Conservation (phyloP, 2,329 filamentous ascomycete genomes). For the Botrytis paeoniae region DNA sequence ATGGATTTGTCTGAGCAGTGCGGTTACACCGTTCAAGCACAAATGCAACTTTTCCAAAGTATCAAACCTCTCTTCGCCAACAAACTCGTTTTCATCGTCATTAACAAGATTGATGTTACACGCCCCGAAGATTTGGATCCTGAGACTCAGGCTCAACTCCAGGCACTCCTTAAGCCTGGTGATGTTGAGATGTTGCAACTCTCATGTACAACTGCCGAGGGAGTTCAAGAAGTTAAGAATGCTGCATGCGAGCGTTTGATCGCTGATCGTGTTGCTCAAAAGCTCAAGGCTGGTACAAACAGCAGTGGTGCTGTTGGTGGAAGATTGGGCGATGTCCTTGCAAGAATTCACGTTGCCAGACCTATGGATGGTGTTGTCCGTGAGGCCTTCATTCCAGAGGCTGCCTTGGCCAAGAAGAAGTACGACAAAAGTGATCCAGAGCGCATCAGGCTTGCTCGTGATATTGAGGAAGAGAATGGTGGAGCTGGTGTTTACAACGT, state of each 20-base stretch:
- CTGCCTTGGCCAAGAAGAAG: conserved; percentile 74
- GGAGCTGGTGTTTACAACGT: conserved; percentile 96
- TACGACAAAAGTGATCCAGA: conserved; percentile 90
- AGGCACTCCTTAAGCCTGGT: conserved; percentile 76
- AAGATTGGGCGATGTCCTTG: conserved; percentile 84
- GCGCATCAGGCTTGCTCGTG: conserved; percentile 73
- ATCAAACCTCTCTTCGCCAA: conserved; percentile 97
- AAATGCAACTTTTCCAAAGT: conserved; percentile 92
- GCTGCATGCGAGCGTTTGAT: conserved; percentile 89
- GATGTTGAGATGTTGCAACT: conserved; percentile 92
- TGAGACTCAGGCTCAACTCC: conserved; percentile 73
- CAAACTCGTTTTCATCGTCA: conserved; percentile 92
- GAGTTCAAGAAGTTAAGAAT: conserved; percentile 93
- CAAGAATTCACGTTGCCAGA: conserved; percentile 94
- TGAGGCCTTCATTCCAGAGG: conserved; percentile 87
- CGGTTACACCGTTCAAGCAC: conserved; percentile 87
- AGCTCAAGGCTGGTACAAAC: conserved; percentile 87
- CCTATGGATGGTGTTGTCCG: conserved; percentile 77
- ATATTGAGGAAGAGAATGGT: conserved; percentile 87
- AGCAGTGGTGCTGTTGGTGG: conserved; percentile 72
- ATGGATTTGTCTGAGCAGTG: conserved; percentile 98
- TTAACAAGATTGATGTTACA: conserved; percentile 97
- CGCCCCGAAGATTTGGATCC: conserved; percentile 82
- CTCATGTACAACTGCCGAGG: conserved; percentile 92
- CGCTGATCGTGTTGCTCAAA: conserved; percentile 89